phyloP scores from a whole-genome alignment of 1,284 basidiomycete species.

The Ustilago curta region DNA sequence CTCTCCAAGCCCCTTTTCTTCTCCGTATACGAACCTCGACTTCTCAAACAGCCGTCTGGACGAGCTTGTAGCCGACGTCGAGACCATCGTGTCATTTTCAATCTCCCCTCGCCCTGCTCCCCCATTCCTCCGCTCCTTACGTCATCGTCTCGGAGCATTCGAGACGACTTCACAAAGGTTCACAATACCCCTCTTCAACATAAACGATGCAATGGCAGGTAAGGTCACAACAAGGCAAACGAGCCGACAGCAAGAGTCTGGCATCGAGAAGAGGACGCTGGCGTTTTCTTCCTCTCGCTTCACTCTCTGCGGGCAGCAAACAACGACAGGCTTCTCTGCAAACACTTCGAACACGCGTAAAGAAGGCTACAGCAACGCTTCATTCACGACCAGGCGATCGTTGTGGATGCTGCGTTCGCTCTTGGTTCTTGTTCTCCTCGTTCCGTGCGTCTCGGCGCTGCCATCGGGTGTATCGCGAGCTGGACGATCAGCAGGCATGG shows the following conservation, averaged over 20 bases:
- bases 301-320: slow-evolving; percentile 16
- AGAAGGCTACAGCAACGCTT: background rate
- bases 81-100: slow-evolving; percentile 9
- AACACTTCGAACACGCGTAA: slow-evolving; percentile 11
- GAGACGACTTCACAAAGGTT: slow-evolving; percentile 20
- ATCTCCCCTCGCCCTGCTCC: background rate
- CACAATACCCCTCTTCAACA: slow-evolving; percentile 20
- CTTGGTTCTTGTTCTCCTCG: slow-evolving; percentile 33
- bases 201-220: slow-evolving; percentile 46
- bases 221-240: slow-evolving; percentile 16
- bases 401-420: slow-evolving; percentile 39
- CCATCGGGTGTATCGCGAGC: slow-evolving; percentile 16
- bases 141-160: slow-evolving; percentile 14
- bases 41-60: slow-evolving; percentile 26
- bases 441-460: slow-evolving; percentile 38
- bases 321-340: slow-evolving; percentile 10
- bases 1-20: slow-evolving; percentile 2
- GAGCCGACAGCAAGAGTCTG: slow-evolving; percentile 10
- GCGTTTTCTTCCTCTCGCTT: slow-evolving; percentile 45
- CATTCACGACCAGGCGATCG: background rate
- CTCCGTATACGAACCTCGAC: slow-evolving; percentile 18
- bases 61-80: slow-evolving; percentile 17
- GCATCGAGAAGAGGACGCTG: slow-evolving; percentile 30
- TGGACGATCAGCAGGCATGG: slow-evolving; percentile 33
- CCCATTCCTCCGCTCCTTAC: background rate